These are phyloP conservation scores for Globisporangium alternatum DNA, from an alignment of 352 stramenopile species.

Conservation along the genomic window DNA sequence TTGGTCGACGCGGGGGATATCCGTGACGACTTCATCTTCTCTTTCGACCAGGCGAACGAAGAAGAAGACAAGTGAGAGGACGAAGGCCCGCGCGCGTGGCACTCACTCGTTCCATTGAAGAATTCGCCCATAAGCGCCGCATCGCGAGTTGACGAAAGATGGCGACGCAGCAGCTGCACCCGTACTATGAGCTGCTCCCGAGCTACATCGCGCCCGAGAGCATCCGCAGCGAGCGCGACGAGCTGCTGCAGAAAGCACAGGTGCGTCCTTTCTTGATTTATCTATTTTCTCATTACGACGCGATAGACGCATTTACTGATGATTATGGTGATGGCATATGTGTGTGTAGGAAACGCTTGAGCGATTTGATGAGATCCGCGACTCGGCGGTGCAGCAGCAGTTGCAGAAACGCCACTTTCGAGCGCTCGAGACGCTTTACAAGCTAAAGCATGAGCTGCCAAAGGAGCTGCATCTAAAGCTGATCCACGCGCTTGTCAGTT, in stretches of 20 bases:
- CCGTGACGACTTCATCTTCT: background rate
- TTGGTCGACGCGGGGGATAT: background rate
- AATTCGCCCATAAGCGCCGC: background rate
- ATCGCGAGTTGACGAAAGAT: background rate
- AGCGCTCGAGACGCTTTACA: slow-evolving; percentile 51
- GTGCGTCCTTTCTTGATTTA: slow-evolving; percentile 13
- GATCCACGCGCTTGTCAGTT: slow-evolving; percentile 41
- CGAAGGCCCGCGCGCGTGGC: background rate
- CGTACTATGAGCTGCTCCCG: slow-evolving; percentile 58
- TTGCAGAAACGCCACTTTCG: slow-evolving; percentile 66
- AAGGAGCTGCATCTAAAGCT: slow-evolving; percentile 36
- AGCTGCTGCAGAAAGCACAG: slow-evolving; percentile 45
- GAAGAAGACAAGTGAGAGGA: background rate
- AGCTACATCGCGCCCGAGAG: slow-evolving; percentile 49
- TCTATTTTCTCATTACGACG: too few species aligned
- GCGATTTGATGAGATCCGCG: slow-evolving; percentile 28
- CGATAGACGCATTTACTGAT: background rate
- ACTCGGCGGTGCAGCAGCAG: background rate
- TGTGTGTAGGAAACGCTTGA: slow-evolving; percentile 34
- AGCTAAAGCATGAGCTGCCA: slow-evolving; percentile 62
- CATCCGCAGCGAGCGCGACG: slow-evolving; percentile 32
- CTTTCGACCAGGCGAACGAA: slow-evolving; percentile 4
- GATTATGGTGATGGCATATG: background rate
- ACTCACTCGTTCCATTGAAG: background rate
- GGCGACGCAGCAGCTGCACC: slow-evolving; percentile 24